A percentile compares a stretch with the other conserved stretches of the same genome.
Evolutionary conservation across 2,329 filamentous ascomycete species (phyloP).

Genomic region (Colletotrichum sojae): DNA sequence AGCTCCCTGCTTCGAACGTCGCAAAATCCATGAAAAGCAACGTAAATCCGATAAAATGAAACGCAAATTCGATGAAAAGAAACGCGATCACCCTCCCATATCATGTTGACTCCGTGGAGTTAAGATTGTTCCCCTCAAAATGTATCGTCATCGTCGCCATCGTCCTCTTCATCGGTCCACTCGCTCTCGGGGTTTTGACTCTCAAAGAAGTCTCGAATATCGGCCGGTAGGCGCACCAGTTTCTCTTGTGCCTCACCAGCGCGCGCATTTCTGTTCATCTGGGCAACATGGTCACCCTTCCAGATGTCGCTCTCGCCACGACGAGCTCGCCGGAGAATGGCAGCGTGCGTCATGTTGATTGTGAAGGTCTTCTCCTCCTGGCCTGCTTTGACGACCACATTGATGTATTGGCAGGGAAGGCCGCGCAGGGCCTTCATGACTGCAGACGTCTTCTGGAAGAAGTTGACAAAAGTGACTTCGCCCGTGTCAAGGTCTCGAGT

Average conservation of each 20-base stretch:
- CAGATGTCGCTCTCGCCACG: constrained; percentile 41
- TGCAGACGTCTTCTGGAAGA: constrained; percentile 49
- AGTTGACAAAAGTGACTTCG: constrained; percentile 53
- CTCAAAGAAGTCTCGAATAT: constrained; percentile 32
- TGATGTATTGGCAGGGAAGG: constrained; percentile 54
- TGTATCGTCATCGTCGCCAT: neutral
- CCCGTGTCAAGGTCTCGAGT: constrained; percentile 25
- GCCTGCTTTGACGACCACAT: constrained; percentile 51
- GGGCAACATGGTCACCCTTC: constrained; percentile 42
- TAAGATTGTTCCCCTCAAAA: neutral
- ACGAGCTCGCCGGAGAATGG: constrained; percentile 21
- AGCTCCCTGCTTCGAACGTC: no score
- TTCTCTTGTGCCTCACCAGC: constrained; percentile 34
- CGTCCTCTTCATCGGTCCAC: neutral
- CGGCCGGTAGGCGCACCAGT: constrained; percentile 28
- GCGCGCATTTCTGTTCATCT: constrained; percentile 32
- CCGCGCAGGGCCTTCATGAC: constrained; percentile 50
- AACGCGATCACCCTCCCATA: neutral
- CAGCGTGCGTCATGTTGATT: constrained; percentile 37
- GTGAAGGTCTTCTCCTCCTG: constrained; percentile 13
- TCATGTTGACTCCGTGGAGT: neutral
- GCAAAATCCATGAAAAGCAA: no score
- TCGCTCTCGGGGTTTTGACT: neutral
- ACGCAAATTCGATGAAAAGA: no score
- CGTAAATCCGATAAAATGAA: no score